Percentiles rank a stretch among this genome's conserved stretches.
phyloP scores from a whole-genome alignment of 768 basidiomycete genomes.

The Leccinum variicolor region DNA sequence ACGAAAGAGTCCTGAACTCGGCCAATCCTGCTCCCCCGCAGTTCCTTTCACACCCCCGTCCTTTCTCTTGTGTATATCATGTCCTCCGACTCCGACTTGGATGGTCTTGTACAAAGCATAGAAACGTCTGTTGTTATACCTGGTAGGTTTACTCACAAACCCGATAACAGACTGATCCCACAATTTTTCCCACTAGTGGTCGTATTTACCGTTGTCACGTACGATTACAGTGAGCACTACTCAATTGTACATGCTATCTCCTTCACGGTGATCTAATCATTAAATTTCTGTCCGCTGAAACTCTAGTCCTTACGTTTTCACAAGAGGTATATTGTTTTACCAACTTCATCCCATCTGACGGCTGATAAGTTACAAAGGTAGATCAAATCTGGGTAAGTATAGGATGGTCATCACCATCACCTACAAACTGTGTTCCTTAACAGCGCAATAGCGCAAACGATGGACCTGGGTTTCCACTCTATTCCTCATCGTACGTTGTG shows the following conservation, averaged over 20 bases:
- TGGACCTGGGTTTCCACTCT: neutral
- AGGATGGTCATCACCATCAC: too few relatives aligned
- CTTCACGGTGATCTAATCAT: neutral
- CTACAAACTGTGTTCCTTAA: neutral
- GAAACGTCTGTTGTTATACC: neutral
- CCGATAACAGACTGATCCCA: neutral
- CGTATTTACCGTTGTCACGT: slow-evolving; percentile 3
- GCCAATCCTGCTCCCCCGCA: neutral
- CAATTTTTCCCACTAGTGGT: neutral
- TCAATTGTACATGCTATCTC: neutral
- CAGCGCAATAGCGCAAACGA: neutral
- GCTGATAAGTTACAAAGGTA: neutral
- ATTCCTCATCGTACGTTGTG: neutral
- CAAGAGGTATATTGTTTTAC: slow-evolving; percentile 3
- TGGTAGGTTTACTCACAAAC: neutral
- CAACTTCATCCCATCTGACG: neutral
- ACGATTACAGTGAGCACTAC: slow-evolving; percentile 12
- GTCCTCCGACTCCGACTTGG: neutral
- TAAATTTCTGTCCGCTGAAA: neutral
- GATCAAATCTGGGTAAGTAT: slow-evolving; percentile 1
- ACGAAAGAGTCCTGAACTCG: too few relatives aligned
- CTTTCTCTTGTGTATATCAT: neutral
- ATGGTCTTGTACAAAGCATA: neutral
- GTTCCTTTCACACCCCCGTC: neutral
- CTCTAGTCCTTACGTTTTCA: slow-evolving; percentile 11